Percentiles rank a stretch among this genome's conserved stretches.
Conservation (phyloP, 306 rosid genomes). For the Cicer bijugum region DNA sequence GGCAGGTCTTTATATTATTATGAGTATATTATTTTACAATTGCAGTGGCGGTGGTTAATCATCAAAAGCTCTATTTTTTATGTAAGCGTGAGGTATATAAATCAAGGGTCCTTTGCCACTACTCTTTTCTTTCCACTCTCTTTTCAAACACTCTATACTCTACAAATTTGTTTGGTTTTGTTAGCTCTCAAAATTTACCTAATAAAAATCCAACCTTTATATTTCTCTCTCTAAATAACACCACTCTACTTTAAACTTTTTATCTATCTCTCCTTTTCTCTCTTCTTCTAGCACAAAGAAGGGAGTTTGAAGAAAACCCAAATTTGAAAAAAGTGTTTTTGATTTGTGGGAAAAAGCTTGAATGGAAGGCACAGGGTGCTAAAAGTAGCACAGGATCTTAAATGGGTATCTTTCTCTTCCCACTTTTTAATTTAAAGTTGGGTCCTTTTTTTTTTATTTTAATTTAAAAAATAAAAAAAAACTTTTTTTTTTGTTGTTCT, state of each 20-base stretch:
- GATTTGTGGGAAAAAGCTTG: conserved; percentile 59
- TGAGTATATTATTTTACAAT: conserved; percentile 55
- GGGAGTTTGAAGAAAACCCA: conserved; percentile 50
- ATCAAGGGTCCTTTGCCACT: conserved; percentile 49
- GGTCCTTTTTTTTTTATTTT: conserved; percentile 36
- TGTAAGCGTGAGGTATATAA: conserved; percentile 88
- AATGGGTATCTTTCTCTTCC: conserved; percentile 82
- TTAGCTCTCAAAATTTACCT: neutral
- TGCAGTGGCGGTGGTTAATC: conserved; percentile 95
- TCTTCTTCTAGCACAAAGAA: conserved; percentile 45
- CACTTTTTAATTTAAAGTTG: conserved; percentile 57
- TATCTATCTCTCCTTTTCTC: conserved; percentile 18
- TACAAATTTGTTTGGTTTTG: conserved; percentile 4
- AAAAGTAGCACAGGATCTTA: conserved; percentile 82
- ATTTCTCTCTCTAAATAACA: conserved; percentile 4
- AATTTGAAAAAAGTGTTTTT: conserved; percentile 57
- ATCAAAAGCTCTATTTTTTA: conserved; percentile 84
- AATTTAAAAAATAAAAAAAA: neutral
- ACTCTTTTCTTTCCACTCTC: conserved; percentile 42
- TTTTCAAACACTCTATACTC: conserved; percentile 16
- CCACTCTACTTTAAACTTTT: neutral
- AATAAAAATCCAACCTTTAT: conserved; percentile 25
- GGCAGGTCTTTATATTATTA: conserved; percentile 37
- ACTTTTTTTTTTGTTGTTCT: neutral
- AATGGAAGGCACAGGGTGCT: conserved; percentile 61